These are phyloP conservation scores for Aegle marmelos DNA, from an alignment of 345 rosid species.

Conservation along the genomic window DNA sequence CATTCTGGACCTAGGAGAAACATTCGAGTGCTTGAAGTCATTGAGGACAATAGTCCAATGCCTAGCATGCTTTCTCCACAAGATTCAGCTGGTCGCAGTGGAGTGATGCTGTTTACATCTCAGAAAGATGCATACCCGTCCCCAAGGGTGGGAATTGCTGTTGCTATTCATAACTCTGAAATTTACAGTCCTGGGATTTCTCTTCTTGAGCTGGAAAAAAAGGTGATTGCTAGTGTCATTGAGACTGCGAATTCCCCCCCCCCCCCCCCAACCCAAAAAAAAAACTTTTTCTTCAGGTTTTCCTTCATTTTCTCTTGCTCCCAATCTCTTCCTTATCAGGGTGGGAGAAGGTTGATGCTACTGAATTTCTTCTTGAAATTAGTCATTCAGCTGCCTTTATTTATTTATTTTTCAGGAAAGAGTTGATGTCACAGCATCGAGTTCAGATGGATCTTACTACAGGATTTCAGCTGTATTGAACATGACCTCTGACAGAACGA, in stretches of 20 bases:
- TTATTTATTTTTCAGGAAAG: slow-evolving; percentile 62
- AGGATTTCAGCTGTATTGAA: slow-evolving; percentile 81
- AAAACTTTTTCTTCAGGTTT: background rate
- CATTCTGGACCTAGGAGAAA: slow-evolving; percentile 48
- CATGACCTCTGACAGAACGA: slow-evolving; percentile 92
- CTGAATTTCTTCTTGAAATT: slow-evolving; percentile 11
- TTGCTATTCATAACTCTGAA: slow-evolving; percentile 76
- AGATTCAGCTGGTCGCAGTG: slow-evolving; percentile 77
- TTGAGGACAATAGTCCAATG: slow-evolving; percentile 82
- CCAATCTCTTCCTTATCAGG: background rate
- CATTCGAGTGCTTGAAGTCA: slow-evolving; percentile 68
- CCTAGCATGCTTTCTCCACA: slow-evolving; percentile 99
- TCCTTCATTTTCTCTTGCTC: slow-evolving; percentile 6
- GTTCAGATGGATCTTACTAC: slow-evolving; percentile 79
- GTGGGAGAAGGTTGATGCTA: slow-evolving; percentile 1
- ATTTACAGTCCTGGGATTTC: slow-evolving; percentile 88
- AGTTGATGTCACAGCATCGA: slow-evolving; percentile 76
- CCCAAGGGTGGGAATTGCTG: slow-evolving; percentile 76
- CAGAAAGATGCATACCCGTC: slow-evolving; percentile 82
- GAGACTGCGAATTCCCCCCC: background rate
- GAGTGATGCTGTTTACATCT: slow-evolving; percentile 59
- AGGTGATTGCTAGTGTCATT: slow-evolving; percentile 44
- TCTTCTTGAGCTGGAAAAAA: slow-evolving; percentile 93
- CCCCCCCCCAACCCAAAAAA: no score
- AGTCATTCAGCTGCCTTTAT: background rate